Conservation (phyloP, 257 asterid genomes). For the Ilex asprella region DNA sequence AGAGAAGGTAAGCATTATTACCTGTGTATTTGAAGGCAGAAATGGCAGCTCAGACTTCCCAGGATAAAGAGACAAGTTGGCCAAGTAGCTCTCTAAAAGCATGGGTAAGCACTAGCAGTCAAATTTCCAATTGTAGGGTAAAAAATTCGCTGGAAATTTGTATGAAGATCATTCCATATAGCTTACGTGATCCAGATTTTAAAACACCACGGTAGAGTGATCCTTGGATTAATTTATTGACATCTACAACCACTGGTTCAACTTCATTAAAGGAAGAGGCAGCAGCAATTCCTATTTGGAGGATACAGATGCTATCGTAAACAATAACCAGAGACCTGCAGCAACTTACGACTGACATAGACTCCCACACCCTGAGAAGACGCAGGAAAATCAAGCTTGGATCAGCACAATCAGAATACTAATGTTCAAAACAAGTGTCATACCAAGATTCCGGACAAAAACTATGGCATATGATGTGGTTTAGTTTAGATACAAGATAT, state of each 20-base stretch:
- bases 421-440: too few relatives aligned
- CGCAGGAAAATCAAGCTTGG: background rate
- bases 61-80: slow-evolving; percentile 91
- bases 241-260: slow-evolving; percentile 51
- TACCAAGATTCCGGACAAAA: too few relatives aligned
- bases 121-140: background rate
- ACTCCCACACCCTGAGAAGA: slow-evolving; percentile 81
- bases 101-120: background rate
- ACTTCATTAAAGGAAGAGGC: slow-evolving; percentile 30
- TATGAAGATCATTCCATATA: background rate
- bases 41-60: slow-evolving; percentile 89
- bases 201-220: slow-evolving; percentile 58
- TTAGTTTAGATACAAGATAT: too few relatives aligned
- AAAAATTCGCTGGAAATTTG: background rate
- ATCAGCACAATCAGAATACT: background rate
- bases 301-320: slow-evolving; percentile 63
- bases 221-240: slow-evolving; percentile 54
- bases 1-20: slow-evolving; percentile 8
- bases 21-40: slow-evolving; percentile 91
- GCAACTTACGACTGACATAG: slow-evolving; percentile 75
- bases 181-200: slow-evolving; percentile 84
- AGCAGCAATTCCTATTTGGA: slow-evolving; percentile 77
- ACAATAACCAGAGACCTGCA: slow-evolving; percentile 75
- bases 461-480: background rate
- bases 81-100: slow-evolving; percentile 84